Conservation (phyloP, 306 rosid genomes). For the Macrotyloma uniflorum region DNA sequence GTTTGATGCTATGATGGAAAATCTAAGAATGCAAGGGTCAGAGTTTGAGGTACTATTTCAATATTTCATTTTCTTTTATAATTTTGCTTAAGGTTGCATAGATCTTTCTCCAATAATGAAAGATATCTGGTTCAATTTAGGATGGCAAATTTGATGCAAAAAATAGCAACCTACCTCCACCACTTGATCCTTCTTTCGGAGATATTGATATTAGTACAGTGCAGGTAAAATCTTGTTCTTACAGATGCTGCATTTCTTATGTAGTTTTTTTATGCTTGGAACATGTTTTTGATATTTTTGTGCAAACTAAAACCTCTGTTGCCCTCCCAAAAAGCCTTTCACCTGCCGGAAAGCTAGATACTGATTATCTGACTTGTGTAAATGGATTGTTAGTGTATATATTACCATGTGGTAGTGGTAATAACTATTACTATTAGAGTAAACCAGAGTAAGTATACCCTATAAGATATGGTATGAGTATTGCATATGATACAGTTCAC, state of each 20-base stretch:
- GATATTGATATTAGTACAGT: conserved; percentile 66
- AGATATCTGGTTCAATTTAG: conserved; percentile 48
- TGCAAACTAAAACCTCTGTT: background rate
- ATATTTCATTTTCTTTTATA: background rate
- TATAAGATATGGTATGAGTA: background rate
- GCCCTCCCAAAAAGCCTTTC: background rate
- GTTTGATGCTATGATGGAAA: conserved; percentile 58
- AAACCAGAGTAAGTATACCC: too few relatives aligned
- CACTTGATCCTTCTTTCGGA: conserved; percentile 56
- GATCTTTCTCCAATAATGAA: conserved; percentile 37
- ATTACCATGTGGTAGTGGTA: background rate
- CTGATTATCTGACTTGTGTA: background rate
- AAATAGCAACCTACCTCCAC: conserved; percentile 53
- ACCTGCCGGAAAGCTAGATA: conserved; percentile 8
- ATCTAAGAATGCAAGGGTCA: conserved; percentile 53
- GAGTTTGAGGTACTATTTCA: conserved; percentile 55
- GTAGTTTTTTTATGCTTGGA: conserved; percentile 1
- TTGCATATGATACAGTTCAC: background rate
- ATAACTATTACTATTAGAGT: too few relatives aligned
- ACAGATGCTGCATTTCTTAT: conserved; percentile 11
- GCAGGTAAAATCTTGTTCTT: conserved; percentile 62
- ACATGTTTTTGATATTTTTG: background rate
- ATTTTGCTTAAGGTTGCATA: conserved; percentile 32
- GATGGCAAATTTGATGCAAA: conserved; percentile 57
- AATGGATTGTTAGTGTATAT: background rate